phyloP scores from a whole-genome alignment of 2,329 filamentous ascomycete species.

The Epichloe sylvatica region DNA sequence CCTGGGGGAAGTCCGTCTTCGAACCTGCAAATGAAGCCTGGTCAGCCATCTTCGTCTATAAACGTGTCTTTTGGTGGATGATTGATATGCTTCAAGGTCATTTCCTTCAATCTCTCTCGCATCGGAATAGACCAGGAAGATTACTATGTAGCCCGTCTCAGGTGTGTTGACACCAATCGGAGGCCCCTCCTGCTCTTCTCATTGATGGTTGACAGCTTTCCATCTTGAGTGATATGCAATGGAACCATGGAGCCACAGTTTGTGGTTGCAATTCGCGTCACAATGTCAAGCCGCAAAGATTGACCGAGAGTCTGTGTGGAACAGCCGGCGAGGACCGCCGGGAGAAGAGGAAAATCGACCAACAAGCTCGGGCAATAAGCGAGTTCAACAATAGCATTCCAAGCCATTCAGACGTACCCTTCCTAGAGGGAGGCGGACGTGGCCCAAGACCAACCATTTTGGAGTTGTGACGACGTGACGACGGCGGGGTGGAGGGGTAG shows the following conservation, averaged over 20 bases:
- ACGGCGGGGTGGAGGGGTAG: conserved; percentile 25
- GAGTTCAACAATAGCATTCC: not conserved
- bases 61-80: not conserved
- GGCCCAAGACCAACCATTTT: conserved; percentile 39
- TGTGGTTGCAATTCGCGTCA: not conserved
- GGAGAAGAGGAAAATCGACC: not conserved
- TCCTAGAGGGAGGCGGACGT: conserved; percentile 38
- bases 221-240: not conserved
- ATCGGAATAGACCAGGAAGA: not conserved
- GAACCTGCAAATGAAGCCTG: conserved; percentile 46
- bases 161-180: not conserved
- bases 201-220: not conserved
- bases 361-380: not conserved
- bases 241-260: not conserved
- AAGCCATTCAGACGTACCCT: conserved; percentile 45
- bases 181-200: not conserved
- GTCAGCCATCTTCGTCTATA: conserved; percentile 6
- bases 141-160: not conserved
- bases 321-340: not conserved
- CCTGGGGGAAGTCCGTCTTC: conserved; percentile 84
- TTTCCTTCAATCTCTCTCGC: not conserved
- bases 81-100: not conserved
- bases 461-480: conserved; percentile 14
- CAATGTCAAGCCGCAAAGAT: not conserved
- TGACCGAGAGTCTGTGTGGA: not conserved